Base-by-base conservation (phyloP, 2,329 filamentous ascomycete species). In the Penicillium sclerotiorum region DNA sequence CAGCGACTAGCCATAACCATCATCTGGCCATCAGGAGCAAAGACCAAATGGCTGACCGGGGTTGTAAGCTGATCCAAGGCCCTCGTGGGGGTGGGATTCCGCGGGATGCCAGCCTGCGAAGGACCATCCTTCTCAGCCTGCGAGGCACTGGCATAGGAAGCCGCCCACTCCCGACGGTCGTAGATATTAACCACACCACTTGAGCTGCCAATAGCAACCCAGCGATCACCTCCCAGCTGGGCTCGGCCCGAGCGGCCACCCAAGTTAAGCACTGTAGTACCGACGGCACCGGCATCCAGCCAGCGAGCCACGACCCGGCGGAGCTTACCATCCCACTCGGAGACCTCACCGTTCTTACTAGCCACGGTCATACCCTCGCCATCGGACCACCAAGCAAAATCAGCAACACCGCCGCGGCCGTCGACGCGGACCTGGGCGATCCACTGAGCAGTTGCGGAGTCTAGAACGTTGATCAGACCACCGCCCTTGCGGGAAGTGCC, bases 161-260 rank as follows among this genome's bases (percentile, higher is more conserved):
- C 65, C 32, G 74, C 73, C 74, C 90, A 85, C 22, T 80, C 77
- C 56, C 82, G 77, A 5, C 94, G 87, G 67, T 97, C 90, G 75
- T 99, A 99, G 53, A 99, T 80, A 71, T 97, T 97, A 49, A 95
- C 85, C 50, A 99, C 89, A 51, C 94, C 94, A 54, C 85, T 91
- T 56, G 84, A 88, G 50, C 88, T 92, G 9, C 94, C 94, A 36
- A 96, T 78, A 1, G 89, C 91, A 12, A 96, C 84, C 91, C 92
- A 99, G 50, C 89, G 81, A 71, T 96, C 89, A 4, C 86, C 86
- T 21, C 92, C 93, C 4, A 81, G 57, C 36, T 69, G 63, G 8
- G 62, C 55, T 8, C 69, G 67, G 12, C 68, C 69, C 2, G 67
- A 68, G 11, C 64, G 63, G 4, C 75, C 76, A 36, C 94, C 93